Evolutionary conservation across 163 green algal genomes (phyloP).

Genomic region (Scenedesmus sp.): DNA sequence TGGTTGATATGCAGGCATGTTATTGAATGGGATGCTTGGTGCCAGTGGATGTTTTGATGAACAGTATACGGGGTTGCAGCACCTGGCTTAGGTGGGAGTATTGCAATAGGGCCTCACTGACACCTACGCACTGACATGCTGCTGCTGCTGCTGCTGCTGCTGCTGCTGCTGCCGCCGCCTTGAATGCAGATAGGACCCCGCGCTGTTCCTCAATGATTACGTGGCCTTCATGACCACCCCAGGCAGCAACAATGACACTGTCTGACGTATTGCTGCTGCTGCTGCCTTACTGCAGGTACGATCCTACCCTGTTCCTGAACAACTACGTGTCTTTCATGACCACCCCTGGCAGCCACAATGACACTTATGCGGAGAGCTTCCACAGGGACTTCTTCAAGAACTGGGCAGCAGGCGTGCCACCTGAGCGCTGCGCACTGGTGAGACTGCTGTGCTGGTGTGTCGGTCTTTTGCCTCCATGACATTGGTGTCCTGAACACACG

Average conservation of each 20-base stretch:
- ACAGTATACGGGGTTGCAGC: not conserved
- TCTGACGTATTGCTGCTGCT: not conserved
- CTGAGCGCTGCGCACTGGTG: constrained; percentile 68
- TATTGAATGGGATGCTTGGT: not conserved
- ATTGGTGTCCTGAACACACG: no score
- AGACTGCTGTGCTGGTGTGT: not conserved
- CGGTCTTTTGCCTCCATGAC: no score
- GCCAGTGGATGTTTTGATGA: no score
- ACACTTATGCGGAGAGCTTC: constrained; percentile 75
- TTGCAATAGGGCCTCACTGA: no score
- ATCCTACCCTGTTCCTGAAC: not conserved
- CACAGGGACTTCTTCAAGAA: constrained; percentile 78
- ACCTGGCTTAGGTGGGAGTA: not conserved
- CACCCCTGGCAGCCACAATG: constrained; percentile 78
- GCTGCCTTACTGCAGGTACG: not conserved
- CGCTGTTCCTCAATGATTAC: no score
- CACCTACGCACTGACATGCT: not conserved
- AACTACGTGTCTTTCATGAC: constrained; percentile 81
- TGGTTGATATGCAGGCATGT: no score
- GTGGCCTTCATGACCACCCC: no score
- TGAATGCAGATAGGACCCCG: no score
- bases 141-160: no score
- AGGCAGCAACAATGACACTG: not conserved
- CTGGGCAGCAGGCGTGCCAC: constrained; percentile 69
- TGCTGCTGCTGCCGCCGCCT: no score